A percentile compares a stretch with the other conserved stretches of the same genome.
phyloP scores from a whole-genome alignment of 139 green algal genomes.

The Auxenochlorella protothecoides region DNA sequence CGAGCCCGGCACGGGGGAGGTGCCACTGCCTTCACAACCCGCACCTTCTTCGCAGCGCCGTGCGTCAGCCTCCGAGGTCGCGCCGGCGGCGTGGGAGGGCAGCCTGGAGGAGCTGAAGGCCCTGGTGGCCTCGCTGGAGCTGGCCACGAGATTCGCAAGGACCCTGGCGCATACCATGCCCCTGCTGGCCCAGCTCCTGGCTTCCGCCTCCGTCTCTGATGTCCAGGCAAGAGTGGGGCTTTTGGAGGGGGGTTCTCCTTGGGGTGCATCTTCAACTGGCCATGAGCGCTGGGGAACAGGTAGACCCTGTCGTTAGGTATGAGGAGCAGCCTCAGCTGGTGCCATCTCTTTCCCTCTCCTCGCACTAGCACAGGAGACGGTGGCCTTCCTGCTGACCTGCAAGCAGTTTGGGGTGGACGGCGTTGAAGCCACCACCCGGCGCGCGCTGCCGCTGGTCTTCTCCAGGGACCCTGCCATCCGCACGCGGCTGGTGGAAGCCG shows the following conservation, averaged over 20 bases:
- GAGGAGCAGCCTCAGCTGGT: too few relatives aligned
- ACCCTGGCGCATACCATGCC: constrained; percentile 30
- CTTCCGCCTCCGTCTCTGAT: constrained; percentile 41
- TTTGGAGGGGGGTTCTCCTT: too few relatives aligned
- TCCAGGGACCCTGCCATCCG: constrained; percentile 50
- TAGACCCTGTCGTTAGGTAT: too few relatives aligned
- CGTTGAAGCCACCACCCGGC: constrained; percentile 31
- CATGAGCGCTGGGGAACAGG: too few relatives aligned
- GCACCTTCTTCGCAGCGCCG: too few relatives aligned
- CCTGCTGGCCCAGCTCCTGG: constrained; percentile 54
- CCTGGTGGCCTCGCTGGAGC: constrained; percentile 60
- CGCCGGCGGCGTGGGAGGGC: constrained; percentile 9
- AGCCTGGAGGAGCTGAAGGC: constrained; percentile 33
- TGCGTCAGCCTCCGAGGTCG: constrained; percentile 12
- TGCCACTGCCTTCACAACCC: too few relatives aligned
- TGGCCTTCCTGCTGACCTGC: constrained; percentile 59
- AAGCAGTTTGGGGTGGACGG: constrained; percentile 53
- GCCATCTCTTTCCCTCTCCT: too few relatives aligned
- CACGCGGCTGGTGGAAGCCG: constrained; percentile 62
- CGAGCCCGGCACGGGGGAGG: too few relatives aligned
- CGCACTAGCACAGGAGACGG: constrained; percentile 38
- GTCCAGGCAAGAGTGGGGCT: constrained; percentile 18
- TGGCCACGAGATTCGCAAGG: constrained; percentile 47
- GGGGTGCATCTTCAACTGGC: too few relatives aligned
- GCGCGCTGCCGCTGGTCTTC: constrained; percentile 81